Conservation (phyloP, 139 green algal species). For the Micractinium sp. region DNA sequence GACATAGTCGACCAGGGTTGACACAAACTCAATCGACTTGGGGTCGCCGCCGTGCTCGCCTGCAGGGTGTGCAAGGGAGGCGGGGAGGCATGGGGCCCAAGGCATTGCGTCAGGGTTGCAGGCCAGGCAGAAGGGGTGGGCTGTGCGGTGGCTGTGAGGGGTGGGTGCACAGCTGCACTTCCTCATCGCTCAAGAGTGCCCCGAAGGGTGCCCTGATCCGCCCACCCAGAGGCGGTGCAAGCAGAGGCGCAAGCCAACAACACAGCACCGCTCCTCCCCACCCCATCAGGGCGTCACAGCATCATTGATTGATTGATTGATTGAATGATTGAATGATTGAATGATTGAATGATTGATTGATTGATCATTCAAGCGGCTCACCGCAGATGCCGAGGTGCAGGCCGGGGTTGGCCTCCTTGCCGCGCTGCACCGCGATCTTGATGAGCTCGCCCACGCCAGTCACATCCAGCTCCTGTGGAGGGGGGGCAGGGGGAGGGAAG, state of each 20-base stretch:
- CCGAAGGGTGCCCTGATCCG: too few species aligned
- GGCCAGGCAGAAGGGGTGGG: background rate
- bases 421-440: constrained; percentile 75
- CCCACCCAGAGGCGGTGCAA: too few species aligned
- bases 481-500: background rate
- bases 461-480: constrained; percentile 64
- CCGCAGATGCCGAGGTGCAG: constrained; percentile 91
- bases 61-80: background rate
- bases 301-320: too few species aligned
- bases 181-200: too few species aligned
- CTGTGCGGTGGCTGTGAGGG: too few species aligned
- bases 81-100: background rate
- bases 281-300: too few species aligned
- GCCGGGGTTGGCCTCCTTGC: constrained; percentile 63
- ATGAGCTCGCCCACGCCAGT: constrained; percentile 91
- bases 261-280: too few species aligned
- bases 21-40: constrained; percentile 80
- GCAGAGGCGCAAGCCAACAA: too few species aligned
- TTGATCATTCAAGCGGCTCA: too few species aligned
- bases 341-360: too few species aligned
- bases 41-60: constrained; percentile 91
- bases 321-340: too few species aligned
- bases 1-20: constrained; percentile 85
- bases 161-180: too few species aligned
- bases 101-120: background rate